Evolutionary conservation across 192 early-diverging fungal genomes (phyloP).

Genomic region (Coemansia sp.): DNA sequence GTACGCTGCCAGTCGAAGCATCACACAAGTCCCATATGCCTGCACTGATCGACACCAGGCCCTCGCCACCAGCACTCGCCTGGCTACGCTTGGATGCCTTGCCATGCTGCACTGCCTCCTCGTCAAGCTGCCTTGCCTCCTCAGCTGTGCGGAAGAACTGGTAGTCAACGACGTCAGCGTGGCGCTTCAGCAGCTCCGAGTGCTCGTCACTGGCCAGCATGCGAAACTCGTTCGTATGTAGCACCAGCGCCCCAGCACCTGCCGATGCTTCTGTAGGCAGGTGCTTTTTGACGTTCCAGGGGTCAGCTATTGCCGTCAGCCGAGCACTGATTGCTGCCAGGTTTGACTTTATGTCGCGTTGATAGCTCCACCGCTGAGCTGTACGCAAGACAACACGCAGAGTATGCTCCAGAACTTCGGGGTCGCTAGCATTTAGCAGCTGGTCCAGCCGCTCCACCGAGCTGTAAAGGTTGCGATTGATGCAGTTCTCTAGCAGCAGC

Average conservation of each 20-base stretch:
- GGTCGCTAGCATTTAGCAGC: constrained; percentile 74
- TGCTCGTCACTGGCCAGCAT: constrained; percentile 22
- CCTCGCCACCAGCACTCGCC: constrained; percentile 13
- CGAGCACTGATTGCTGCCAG: constrained; percentile 34
- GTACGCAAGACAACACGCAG: constrained; percentile 82
- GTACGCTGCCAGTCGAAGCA: not conserved
- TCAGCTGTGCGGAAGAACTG: constrained; percentile 51
- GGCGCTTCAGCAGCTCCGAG: constrained; percentile 15
- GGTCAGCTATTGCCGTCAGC: constrained; percentile 35
- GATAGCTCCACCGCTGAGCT: constrained; percentile 85
- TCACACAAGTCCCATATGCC: constrained; percentile 37
- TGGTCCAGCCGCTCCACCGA: constrained; percentile 78
- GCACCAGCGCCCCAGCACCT: constrained; percentile 1
- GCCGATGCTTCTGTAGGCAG: constrained; percentile 1
- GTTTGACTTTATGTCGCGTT: constrained; percentile 58
- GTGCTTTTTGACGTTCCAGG: constrained; percentile 39
- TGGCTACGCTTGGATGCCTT: not conserved
- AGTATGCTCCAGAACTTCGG: constrained; percentile 75
- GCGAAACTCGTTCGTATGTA: constrained; percentile 48
- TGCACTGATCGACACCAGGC: constrained; percentile 54
- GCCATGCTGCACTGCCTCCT: constrained; percentile 3
- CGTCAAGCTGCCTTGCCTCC: constrained; percentile 39
- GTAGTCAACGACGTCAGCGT: constrained; percentile 29
- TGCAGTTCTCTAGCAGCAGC: constrained; percentile 88
- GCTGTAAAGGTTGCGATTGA: constrained; percentile 90